Evolutionary conservation across 306 rosid genomes (phyloP).

Genomic region (Crotalaria pallida): DNA sequence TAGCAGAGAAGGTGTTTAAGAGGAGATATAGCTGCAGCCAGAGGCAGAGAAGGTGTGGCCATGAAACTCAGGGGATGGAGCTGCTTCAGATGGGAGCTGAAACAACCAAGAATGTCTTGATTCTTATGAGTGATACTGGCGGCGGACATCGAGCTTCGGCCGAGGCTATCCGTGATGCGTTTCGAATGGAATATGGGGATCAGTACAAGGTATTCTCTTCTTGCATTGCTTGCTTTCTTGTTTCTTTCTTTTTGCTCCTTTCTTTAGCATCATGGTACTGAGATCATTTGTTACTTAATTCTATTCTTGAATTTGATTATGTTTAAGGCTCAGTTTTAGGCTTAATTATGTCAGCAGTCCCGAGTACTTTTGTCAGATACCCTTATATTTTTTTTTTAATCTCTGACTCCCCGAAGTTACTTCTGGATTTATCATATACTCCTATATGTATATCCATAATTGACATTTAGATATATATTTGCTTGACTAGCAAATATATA

Average conservation of each 20-base stretch:
- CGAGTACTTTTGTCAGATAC: too few species aligned
- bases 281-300: too few species aligned
- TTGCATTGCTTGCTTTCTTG: not conserved
- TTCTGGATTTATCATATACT: too few species aligned
- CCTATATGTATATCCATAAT: too few species aligned
- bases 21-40: conserved; percentile 32
- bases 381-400: too few species aligned
- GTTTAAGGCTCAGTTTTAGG: too few species aligned
- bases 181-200: conserved; percentile 74
- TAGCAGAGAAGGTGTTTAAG: conserved; percentile 60
- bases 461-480: too few species aligned
- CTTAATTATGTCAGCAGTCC: too few species aligned
- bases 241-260: not conserved
- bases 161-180: conserved; percentile 90
- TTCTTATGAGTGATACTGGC: conserved; percentile 98
- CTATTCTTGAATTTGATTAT: too few species aligned
- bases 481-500: too few species aligned
- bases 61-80: conserved; percentile 54
- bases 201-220: conserved; percentile 56
- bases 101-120: conserved; percentile 78
- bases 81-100: conserved; percentile 79
- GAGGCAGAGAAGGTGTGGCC: conserved; percentile 26
- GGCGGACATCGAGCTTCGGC: conserved; percentile 99
- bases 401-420: too few species aligned
- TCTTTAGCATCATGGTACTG: too few species aligned